Conservation (phyloP, 2,329 filamentous ascomycete genomes). For the Coleophoma crateriformis region DNA sequence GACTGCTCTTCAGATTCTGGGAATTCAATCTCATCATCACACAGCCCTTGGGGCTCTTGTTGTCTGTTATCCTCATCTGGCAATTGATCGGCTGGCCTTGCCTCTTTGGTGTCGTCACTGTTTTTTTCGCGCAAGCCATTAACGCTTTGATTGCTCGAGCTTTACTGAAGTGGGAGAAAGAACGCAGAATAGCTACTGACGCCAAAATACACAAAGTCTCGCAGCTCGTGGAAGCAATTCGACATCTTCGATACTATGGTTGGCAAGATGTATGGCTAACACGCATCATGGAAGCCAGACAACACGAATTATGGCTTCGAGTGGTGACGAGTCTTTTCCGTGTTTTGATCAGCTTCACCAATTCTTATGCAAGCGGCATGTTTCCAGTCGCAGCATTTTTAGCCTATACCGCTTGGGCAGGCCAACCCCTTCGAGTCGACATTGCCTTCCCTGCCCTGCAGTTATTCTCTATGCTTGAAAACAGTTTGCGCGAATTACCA, state of each 20-base stretch:
- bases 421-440: constrained; percentile 65
- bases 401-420: constrained; percentile 69
- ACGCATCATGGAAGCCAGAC: constrained; percentile 61
- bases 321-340: constrained; percentile 59
- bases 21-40: constrained; percentile 73
- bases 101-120: constrained; percentile 64
- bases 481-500: constrained; percentile 69
- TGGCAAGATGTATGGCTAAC: constrained; percentile 74
- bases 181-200: constrained; percentile 70
- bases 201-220: constrained; percentile 72
- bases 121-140: constrained; percentile 61
- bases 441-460: constrained; percentile 83
- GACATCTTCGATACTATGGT: constrained; percentile 41
- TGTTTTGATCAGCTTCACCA: constrained; percentile 60
- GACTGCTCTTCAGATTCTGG: constrained; percentile 58
- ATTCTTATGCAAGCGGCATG: constrained; percentile 64
- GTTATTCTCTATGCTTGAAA: constrained; percentile 71
- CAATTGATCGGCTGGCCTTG: constrained; percentile 76
- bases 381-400: constrained; percentile 80
- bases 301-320: constrained; percentile 60
- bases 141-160: constrained; percentile 64
- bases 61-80: constrained; percentile 72
- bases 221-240: constrained; percentile 67
- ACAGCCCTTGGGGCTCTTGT: constrained; percentile 69
- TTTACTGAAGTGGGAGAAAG: constrained; percentile 63